Conservation (phyloP, 768 basidiomycete genomes). For the Sarcodon aspratus region DNA sequence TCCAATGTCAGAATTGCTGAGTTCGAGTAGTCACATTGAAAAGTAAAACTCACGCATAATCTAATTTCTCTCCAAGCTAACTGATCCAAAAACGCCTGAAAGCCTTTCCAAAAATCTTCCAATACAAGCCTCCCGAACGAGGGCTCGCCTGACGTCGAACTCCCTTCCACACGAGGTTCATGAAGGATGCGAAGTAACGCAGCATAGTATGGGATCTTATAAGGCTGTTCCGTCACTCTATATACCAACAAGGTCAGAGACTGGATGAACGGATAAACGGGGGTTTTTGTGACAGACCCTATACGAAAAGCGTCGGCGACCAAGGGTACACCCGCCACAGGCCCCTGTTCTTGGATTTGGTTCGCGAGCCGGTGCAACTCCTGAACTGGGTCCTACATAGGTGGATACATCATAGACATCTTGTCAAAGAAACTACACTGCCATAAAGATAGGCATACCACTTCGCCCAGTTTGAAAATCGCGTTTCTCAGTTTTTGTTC, state of each 20-base stretch:
- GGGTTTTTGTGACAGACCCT: conserved; percentile 32
- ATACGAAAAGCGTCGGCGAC: conserved; percentile 68
- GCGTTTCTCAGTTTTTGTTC: conserved; percentile 58
- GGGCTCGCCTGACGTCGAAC: conserved; percentile 7
- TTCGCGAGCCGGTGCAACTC: conserved; percentile 58
- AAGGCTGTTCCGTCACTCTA: conserved; percentile 87
- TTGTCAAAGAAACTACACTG: background rate
- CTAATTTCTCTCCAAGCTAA: conserved; percentile 86
- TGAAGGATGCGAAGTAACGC: conserved; percentile 64
- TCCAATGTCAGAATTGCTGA: background rate
- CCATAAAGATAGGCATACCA: conserved; percentile 30
- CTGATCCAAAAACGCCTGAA: conserved; percentile 81
- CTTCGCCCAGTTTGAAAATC: conserved; percentile 72
- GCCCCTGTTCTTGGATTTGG: conserved; percentile 48
- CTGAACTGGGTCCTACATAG: conserved; percentile 50
- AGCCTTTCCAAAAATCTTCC: conserved; percentile 87
- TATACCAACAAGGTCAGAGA: background rate
- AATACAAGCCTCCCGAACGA: conserved; percentile 61
- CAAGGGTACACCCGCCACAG: conserved; percentile 40
- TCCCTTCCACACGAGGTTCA: conserved; percentile 27
- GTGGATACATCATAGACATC: background rate
- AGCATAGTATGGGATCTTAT: conserved; percentile 87
- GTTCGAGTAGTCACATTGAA: background rate
- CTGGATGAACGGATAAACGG: background rate
- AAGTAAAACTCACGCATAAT: conserved; percentile 51